phyloP scores from a whole-genome alignment of 179 eudicot genomes.

The Spergularia azorica region DNA sequence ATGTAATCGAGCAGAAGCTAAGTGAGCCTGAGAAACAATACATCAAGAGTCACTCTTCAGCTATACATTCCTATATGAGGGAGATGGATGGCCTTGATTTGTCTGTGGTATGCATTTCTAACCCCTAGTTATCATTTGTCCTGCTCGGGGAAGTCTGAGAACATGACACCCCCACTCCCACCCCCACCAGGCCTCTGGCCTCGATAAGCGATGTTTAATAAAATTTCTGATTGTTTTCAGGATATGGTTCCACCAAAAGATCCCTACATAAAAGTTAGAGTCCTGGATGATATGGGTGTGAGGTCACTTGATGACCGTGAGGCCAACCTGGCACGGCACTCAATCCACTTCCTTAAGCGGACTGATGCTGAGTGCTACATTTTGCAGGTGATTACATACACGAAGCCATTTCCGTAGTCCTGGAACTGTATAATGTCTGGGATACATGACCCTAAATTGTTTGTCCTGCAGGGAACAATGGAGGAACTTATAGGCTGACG shows the following conservation, averaged over 20 bases:
- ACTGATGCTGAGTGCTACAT: constrained; percentile 90
- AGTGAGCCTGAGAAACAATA: constrained; percentile 77
- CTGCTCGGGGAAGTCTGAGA: background rate
- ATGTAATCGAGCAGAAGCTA: constrained; percentile 72
- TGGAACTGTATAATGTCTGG: background rate
- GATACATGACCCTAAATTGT: constrained; percentile 3
- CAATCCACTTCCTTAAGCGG: constrained; percentile 81
- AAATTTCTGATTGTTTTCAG: constrained; percentile 34
- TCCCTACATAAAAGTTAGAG: constrained; percentile 91
- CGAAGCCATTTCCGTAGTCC: background rate
- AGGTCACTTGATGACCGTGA: constrained; percentile 73
- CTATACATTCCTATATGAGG: constrained; percentile 62
- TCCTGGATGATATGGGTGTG: constrained; percentile 77
- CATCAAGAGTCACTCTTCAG: constrained; percentile 63
- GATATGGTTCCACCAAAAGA: constrained; percentile 98
- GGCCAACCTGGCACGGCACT: constrained; percentile 76
- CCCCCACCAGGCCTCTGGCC: background rate
- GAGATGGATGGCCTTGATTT: constrained; percentile 76
- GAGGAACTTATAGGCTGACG: constrained; percentile 81
- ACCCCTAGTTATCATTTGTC: background rate
- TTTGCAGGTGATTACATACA: constrained; percentile 49
- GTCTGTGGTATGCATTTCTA: constrained; percentile 62
- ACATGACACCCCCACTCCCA: background rate
- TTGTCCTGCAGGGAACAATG: constrained; percentile 66
- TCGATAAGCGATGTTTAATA: background rate